Evolutionary conservation across 1,139 yeast genomes (phyloP).

Genomic region (Sugiyamaella grinbergsii): DNA sequence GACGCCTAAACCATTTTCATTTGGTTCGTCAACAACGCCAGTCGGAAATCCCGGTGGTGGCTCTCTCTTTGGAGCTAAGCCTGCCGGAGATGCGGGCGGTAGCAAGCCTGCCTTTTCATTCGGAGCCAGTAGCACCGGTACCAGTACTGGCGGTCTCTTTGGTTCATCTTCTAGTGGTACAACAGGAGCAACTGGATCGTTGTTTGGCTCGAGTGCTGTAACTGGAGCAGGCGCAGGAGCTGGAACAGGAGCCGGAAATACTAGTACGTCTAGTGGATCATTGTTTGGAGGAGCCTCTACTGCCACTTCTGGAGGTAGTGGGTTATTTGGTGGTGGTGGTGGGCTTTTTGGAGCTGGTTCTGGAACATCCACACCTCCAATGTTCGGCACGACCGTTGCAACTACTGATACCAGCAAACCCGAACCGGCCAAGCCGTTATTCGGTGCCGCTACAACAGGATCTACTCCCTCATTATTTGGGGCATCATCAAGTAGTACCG

Average conservation of each 20-base stretch:
- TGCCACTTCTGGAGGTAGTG: conserved; percentile 2
- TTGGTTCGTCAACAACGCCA: conserved; percentile 21
- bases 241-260: not conserved
- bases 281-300: conserved; percentile 7
- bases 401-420: conserved; percentile 15
- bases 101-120: conserved; percentile 11
- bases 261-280: conserved; percentile 11
- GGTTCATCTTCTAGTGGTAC: conserved; percentile 6
- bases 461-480: not conserved
- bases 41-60: conserved; percentile 19
- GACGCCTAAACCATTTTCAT: conserved; percentile 20
- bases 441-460: conserved; percentile 24
- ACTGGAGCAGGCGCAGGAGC: not conserved
- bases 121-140: conserved; percentile 11
- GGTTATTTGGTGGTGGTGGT: not conserved
- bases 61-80: conserved; percentile 8
- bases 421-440: conserved; percentile 32
- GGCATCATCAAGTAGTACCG: not conserved
- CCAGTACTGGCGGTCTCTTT: conserved; percentile 4
- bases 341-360: not conserved
- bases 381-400: not conserved
- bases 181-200: not conserved
- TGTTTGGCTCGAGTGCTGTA: not conserved
- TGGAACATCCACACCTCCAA: not conserved
- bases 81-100: not conserved